These are phyloP conservation scores for Podospora sp. DNA, from an alignment of 495 filamentous ascomycete genomes.

Conservation along the genomic window DNA sequence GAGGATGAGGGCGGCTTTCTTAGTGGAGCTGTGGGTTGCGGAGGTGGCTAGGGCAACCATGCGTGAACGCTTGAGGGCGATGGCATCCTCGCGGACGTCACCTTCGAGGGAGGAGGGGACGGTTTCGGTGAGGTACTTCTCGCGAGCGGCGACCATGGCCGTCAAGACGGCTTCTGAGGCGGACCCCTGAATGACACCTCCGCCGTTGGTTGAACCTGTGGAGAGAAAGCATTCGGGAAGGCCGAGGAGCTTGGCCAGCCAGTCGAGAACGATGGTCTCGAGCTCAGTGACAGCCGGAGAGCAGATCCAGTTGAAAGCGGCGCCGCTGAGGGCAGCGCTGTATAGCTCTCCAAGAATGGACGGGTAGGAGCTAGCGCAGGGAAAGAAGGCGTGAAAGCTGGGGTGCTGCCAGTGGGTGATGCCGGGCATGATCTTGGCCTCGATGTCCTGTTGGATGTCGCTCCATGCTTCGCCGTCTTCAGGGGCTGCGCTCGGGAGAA, in stretches of 20 bases:
- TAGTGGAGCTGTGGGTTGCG: conserved; percentile 77
- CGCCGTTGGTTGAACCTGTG: conserved; percentile 69
- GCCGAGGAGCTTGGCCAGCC: conserved; percentile 74
- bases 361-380: conserved; percentile 79
- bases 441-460: conserved; percentile 82
- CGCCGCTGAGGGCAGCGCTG: conserved; percentile 80
- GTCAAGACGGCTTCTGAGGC: conserved; percentile 88
- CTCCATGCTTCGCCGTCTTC: conserved; percentile 74
- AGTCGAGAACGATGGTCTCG: conserved; percentile 88
- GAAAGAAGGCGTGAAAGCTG: conserved; percentile 97
- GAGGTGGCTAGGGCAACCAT: conserved; percentile 83
- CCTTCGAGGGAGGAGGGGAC: conserved; percentile 55
- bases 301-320: conserved; percentile 97
- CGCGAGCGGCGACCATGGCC: conserved; percentile 85
- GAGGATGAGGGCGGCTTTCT: conserved; percentile 85
- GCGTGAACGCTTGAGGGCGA: conserved; percentile 65
- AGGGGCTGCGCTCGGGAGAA: conserved; percentile 76
- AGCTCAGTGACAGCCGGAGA: conserved; percentile 94
- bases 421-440: conserved; percentile 87
- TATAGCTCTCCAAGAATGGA: conserved; percentile 94
- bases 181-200: conserved; percentile 93
- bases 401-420: conserved; percentile 94
- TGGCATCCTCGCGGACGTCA: conserved; percentile 63
- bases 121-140: conserved; percentile 69
- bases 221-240: conserved; percentile 79